Base-by-base conservation (phyloP, 352 stramenopile genomes). In the Pythium insidiosum region DNA sequence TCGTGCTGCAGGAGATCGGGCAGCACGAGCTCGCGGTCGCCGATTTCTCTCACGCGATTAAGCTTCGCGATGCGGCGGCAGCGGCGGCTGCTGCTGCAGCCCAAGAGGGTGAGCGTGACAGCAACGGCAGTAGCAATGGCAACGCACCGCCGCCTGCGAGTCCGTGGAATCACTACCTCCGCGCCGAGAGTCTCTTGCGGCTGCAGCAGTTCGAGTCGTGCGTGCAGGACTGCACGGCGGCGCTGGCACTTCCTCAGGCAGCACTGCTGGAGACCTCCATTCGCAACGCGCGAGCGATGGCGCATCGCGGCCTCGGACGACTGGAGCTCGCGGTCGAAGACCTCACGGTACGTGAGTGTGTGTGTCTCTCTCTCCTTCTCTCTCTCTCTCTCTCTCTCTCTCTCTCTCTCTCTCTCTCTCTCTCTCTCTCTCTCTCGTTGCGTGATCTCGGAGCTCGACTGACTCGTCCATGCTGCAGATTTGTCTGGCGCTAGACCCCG, bases 1-100 rank as follows among this genome's bases (percentile, higher is more conserved):
- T 84, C 10, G 56, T 86, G 7, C 47, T 91, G 7, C 67, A 84
- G 42, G 75, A 87, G n/a, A 41, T 75, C n/a, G 48, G 42, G 1
- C 49, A 66, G 0, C 65, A 82, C 22, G 50, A 46, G 10, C 57
- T 86, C 1, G 75, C 78, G 15, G 64, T 86, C 38, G 50, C 59
- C 6, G 75, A 88, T 31, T 82, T 78, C n/a, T 65, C 65, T 0
- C 30, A 45, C 7, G 53, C 60, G 0, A 48, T 74, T 9, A 35
- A 24, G 11, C 50, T 77, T 3, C 42, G 43, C 16, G 20, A 29
- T 0, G 6, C 20, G 6, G 24, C 26, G 6, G 20, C n/a, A 30
- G 20, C 50, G 31, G 29, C 48, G 5, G 11, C 16, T 9, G 38
- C 10, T 25, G 38, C 16, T 7, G 21, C 38, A 9, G 15, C 9